A percentile compares a stretch with the other conserved stretches of the same genome.
Conservation (phyloP, 768 basidiomycete genomes). For the Hericium erinaceus region DNA sequence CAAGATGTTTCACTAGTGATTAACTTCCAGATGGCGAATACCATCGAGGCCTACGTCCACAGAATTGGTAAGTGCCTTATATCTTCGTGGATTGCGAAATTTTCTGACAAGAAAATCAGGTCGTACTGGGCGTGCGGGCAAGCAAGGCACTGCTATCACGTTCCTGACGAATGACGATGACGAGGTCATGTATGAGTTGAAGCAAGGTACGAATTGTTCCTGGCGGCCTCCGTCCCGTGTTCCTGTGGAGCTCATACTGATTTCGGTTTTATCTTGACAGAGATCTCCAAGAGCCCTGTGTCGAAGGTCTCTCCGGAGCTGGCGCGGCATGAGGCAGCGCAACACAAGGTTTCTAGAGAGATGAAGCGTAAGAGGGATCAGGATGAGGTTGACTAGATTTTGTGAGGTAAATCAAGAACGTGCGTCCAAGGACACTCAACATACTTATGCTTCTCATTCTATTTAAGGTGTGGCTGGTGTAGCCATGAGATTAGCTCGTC, state of each 20-base stretch:
- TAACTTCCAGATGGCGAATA: conserved; percentile 96
- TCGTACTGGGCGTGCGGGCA: conserved; percentile 96
- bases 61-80: conserved; percentile 66
- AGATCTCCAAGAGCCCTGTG: conserved; percentile 90
- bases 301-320: conserved; percentile 84
- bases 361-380: conserved; percentile 92
- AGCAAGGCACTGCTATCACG: conserved; percentile 87
- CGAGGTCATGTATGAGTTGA: conserved; percentile 98
- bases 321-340: conserved; percentile 85
- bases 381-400: conserved; percentile 40
- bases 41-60: conserved; percentile 96
- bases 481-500: too few species aligned
- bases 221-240: conserved; percentile 1
- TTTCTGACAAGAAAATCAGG: conserved; percentile 31
- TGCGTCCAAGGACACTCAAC: too few species aligned
- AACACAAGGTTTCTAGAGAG: conserved; percentile 83
- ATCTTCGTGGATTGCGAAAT: not conserved
- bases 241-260: not conserved
- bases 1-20: conserved; percentile 93
- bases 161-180: conserved; percentile 95
- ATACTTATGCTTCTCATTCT: too few species aligned
- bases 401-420: too few species aligned
- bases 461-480: too few species aligned
- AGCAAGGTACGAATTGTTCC: conserved; percentile 53
- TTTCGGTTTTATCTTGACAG: conserved; percentile 28